These are phyloP conservation scores for Cladophialophora chaetospira DNA, from an alignment of 2,329 filamentous ascomycete genomes.

Conservation along the genomic window DNA sequence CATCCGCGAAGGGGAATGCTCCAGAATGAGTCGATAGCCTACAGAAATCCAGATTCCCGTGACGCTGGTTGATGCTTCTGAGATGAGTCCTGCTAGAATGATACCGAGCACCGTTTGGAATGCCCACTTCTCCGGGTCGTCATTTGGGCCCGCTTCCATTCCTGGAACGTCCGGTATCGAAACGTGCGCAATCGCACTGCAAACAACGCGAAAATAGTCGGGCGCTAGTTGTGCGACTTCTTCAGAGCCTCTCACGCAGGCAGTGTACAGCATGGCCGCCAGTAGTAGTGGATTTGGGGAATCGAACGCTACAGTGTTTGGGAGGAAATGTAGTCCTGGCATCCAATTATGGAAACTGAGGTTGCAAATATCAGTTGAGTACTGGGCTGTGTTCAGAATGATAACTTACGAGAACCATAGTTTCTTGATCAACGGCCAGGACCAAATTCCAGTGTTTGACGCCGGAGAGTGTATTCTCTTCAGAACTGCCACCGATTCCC, in stretches of 20 bases:
- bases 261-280: not conserved
- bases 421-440: not conserved
- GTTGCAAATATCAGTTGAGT: not conserved
- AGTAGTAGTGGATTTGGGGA: not conserved
- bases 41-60: not conserved
- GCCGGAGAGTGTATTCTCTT: not conserved
- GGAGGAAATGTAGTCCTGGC: not conserved
- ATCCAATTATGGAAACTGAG: not conserved
- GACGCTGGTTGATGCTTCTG: not conserved
- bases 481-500: not conserved
- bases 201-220: not conserved
- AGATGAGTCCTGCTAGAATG: not conserved
- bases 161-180: not conserved
- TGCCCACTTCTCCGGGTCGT: not conserved
- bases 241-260: not conserved
- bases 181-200: not conserved
- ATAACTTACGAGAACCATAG: not conserved
- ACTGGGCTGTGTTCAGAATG: not conserved
- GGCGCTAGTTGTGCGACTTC: not conserved
- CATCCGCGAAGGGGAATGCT: not conserved
- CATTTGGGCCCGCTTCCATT: not conserved
- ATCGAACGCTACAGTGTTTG: not conserved
- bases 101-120: not conserved
- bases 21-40: not conserved
- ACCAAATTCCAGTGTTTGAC: not conserved